These are phyloP conservation scores for Colletotrichum sp. DNA, from an alignment of 2,329 filamentous ascomycete species.

Conservation along the genomic window DNA sequence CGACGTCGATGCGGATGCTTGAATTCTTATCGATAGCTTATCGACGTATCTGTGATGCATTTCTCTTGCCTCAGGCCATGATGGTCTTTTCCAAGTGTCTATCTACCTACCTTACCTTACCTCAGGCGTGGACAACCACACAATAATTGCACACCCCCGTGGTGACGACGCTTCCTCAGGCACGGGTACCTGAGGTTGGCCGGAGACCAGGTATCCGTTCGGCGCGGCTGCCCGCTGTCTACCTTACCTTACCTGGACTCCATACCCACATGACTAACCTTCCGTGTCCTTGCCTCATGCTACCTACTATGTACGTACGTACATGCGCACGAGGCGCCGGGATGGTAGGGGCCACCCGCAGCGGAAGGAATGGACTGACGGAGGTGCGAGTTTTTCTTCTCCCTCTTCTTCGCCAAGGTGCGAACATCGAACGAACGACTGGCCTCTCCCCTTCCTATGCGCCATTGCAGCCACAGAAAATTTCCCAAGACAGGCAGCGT, in stretches of 20 bases:
- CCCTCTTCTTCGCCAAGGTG: background rate
- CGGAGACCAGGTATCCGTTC: background rate
- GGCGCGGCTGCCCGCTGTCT: background rate
- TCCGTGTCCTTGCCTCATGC: background rate
- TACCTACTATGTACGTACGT: background rate
- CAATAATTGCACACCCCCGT: background rate
- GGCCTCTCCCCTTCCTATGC: background rate
- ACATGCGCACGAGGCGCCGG: background rate
- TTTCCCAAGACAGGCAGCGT: background rate
- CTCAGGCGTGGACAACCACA: background rate
- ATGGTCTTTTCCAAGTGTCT: background rate
- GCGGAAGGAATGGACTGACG: background rate
- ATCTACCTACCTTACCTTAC: background rate
- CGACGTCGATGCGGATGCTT: background rate
- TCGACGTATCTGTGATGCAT: background rate
- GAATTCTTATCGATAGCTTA: constrained; percentile 18
- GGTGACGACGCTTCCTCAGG: background rate
- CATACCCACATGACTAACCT: too few species aligned
- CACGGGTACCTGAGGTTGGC: background rate
- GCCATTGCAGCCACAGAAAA: background rate
- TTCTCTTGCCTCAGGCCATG: constrained; percentile 13
- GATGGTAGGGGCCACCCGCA: background rate
- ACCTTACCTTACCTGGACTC: background rate
- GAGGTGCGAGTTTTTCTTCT: background rate
- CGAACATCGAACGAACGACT: background rate